Evolutionary conservation across 2,329 filamentous ascomycete species (phyloP), one percentile per base, ranked within the genome.

Genomic region (Ascochyta viciae-villosae): DNA sequence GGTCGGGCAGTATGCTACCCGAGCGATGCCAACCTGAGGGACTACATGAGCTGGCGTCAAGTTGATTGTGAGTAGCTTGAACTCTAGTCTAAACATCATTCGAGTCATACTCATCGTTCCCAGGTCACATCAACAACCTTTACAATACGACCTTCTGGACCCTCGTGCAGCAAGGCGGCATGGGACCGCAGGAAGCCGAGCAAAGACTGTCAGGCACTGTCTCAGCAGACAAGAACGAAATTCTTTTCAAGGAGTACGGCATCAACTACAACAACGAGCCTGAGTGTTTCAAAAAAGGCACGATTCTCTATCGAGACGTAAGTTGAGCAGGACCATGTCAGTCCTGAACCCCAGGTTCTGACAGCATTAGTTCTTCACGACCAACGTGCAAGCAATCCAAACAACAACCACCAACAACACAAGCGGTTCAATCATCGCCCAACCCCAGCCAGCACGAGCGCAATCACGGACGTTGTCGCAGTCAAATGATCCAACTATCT

Each of bases 251-350:
- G 1, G 84, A 84, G 24, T 98, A 96, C 75, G 86, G 88, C 3
- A 93, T 98, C 73, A 99, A 99, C 77, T 99, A 99, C 78, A 99
- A 99, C 76, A 95, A 96, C 64, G 95, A 99, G 75, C 87, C 87
- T 0, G 92, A 96, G 61, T 92, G 97, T 15, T 96, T 86, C 76
- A 95, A 89, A 75, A 99, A 98, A 74, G 95, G 95, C 4, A 98
- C 91, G 63, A 89, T 97, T 2, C 77, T 98, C 5, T 95, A 93
- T 74, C 85, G 93, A 66, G 90, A 95, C 73, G 89, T 90, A 77
- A 70, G 85, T 76, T 40, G 49, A 12, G 6, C 33, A 13, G 42
- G 4, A 6, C 9, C 15, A 8, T 29, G 27, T 35, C 22, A 19
- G 8, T 33, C 23, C 19, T 16, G 29, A 29, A 56, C 12, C 9